phyloP scores from a whole-genome alignment of 1,284 basidiomycete genomes.

The Melampsora medusae region DNA sequence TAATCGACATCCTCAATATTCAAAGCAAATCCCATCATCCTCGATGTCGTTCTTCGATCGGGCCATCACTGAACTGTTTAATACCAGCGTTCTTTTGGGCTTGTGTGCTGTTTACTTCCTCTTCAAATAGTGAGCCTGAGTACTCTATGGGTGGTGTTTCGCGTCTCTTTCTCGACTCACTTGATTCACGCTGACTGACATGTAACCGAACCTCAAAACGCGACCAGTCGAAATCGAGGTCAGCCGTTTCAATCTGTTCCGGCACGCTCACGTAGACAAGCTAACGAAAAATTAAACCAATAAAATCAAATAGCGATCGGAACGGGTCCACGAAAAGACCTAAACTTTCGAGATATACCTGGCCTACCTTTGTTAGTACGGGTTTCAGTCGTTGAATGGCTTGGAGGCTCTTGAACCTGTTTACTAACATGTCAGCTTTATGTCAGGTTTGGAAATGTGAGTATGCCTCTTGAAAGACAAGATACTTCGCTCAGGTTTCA shows the following conservation, averaged over 20 bases:
- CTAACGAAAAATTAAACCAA: background rate
- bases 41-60: too few relatives aligned
- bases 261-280: background rate
- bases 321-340: conserved; percentile 7
- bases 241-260: background rate
- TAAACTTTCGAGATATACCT: background rate
- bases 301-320: conserved; percentile 20
- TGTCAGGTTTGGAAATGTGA: background rate
- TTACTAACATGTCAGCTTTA: background rate
- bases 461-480: background rate
- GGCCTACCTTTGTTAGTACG: conserved; percentile 22
- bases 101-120: background rate
- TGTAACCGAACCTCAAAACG: background rate
- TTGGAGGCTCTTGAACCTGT: background rate
- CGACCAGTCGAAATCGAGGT: background rate
- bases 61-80: background rate
- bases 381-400: background rate
- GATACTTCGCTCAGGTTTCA: background rate
- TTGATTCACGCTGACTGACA: background rate
- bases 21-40: too few relatives aligned
- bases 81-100: background rate
- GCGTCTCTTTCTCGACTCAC: background rate
- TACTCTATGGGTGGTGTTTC: background rate
- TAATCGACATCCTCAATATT: too few relatives aligned
- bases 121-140: background rate